phyloP scores from a whole-genome alignment of 2,329 filamentous ascomycete species.

The Fusarium nematophilum region DNA sequence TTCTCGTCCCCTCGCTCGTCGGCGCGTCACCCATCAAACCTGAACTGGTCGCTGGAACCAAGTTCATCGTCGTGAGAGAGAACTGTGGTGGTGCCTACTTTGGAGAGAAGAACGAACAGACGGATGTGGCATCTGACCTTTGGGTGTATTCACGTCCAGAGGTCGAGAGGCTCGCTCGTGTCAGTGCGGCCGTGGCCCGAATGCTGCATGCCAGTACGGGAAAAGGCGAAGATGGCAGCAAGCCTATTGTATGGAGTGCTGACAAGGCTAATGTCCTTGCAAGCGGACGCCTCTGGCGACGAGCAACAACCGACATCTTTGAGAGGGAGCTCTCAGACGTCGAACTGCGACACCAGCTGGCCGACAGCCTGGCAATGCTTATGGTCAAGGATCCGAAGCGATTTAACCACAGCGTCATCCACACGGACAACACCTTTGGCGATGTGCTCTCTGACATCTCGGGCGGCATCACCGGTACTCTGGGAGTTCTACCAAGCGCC shows the following conservation, averaged over 20 bases:
- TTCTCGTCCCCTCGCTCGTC: slow-evolving; percentile 55
- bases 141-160: slow-evolving; percentile 59
- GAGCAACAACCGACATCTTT: slow-evolving; percentile 55
- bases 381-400: slow-evolving; percentile 59
- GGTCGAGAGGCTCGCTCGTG: slow-evolving; percentile 59
- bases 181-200: slow-evolving; percentile 57
- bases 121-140: slow-evolving; percentile 58
- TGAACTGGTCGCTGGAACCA: slow-evolving; percentile 56
- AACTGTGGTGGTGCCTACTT: slow-evolving; percentile 64
- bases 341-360: slow-evolving; percentile 57
- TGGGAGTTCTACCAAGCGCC: slow-evolving; percentile 59
- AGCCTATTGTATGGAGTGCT: slow-evolving; percentile 57
- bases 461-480: slow-evolving; percentile 58
- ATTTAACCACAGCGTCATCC: slow-evolving; percentile 59
- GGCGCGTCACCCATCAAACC: slow-evolving; percentile 57
- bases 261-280: slow-evolving; percentile 67
- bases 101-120: slow-evolving; percentile 58
- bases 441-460: slow-evolving; percentile 60
- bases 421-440: slow-evolving; percentile 61
- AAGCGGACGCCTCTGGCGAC: slow-evolving; percentile 60
- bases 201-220: slow-evolving; percentile 42
- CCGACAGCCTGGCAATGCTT: slow-evolving; percentile 60
- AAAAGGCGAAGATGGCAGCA: slow-evolving; percentile 40
- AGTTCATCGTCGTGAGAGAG: slow-evolving; percentile 62
- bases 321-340: slow-evolving; percentile 57